These are phyloP conservation scores for Conticribra guillardii DNA, from an alignment of 108 stramenopile genomes.

Conservation along the genomic window DNA sequence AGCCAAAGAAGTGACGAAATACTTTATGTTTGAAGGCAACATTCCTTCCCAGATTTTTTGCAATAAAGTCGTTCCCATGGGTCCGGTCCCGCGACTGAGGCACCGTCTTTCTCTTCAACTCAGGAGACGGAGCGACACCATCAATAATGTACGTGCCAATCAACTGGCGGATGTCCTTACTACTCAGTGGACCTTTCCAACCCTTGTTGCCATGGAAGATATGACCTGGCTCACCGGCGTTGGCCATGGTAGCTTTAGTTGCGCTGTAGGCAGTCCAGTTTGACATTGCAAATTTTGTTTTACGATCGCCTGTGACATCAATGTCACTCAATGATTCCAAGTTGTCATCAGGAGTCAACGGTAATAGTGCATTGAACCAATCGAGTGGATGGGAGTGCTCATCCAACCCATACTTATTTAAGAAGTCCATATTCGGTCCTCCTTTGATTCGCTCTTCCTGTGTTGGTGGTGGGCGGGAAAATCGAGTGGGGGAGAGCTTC, in stretches of 20 bases:
- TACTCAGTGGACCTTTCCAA: not conserved
- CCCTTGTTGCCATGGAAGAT: constrained; percentile 4
- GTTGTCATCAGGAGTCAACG: constrained; percentile 3
- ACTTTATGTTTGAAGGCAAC: not conserved
- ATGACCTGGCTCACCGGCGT: not conserved
- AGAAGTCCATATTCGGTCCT: constrained; percentile 23
- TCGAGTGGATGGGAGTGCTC: constrained; percentile 19
- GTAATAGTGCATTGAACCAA: constrained; percentile 9
- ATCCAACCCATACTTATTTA: constrained; percentile 18
- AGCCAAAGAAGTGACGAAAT: constrained; percentile 25
- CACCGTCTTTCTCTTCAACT: constrained; percentile 4
- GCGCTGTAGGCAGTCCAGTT: constrained; percentile 12
- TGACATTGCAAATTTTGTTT: constrained; percentile 12
- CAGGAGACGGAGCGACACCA: constrained; percentile 10
- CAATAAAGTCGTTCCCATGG: constrained; percentile 15
- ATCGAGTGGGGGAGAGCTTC: constrained; percentile 6
- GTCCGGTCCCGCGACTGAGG: constrained; percentile 12
- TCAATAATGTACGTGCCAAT: constrained; percentile 17
- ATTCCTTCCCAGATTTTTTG: not conserved
- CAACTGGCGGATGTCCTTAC: not conserved
- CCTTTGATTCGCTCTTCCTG: constrained; percentile 1
- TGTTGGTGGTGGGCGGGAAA: not conserved
- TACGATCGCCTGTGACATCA: not conserved
- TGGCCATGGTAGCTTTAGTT: not conserved
- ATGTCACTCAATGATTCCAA: not conserved